A percentile compares a stretch with the other conserved stretches of the same genome.
These are phyloP conservation scores for Dispira simplex DNA, from an alignment of 192 early-diverging fungal species.

Conservation along the genomic window DNA sequence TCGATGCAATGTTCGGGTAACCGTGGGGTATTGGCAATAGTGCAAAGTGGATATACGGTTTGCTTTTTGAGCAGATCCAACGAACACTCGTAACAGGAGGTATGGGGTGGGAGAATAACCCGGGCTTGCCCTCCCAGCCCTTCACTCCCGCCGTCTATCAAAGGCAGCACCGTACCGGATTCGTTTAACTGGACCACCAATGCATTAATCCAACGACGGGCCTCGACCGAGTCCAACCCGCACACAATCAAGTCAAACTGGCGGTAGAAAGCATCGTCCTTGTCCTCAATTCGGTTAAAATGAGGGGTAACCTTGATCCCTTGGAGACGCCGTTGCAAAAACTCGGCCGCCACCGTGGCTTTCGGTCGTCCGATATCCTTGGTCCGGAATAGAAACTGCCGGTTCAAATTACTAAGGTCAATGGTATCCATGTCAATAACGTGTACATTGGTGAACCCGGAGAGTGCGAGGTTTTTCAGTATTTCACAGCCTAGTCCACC, in stretches of 20 bases:
- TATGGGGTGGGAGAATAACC: constrained; percentile 72
- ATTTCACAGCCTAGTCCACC: constrained; percentile 77
- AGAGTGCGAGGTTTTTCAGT: constrained; percentile 64
- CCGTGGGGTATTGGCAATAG: constrained; percentile 95
- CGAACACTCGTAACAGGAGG: constrained; percentile 93
- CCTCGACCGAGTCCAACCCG: constrained; percentile 90
- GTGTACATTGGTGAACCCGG: constrained; percentile 63
- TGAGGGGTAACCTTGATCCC: constrained; percentile 51
- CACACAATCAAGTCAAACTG: constrained; percentile 82
- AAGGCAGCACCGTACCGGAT: constrained; percentile 59
- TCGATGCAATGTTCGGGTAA: constrained; percentile 98
- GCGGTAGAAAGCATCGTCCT: constrained; percentile 82
- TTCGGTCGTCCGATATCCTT: constrained; percentile 64
- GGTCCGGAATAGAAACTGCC: constrained; percentile 69
- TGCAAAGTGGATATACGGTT: constrained; percentile 87
- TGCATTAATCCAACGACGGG: constrained; percentile 95
- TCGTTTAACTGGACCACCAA: constrained; percentile 63
- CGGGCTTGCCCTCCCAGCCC: constrained; percentile 88
- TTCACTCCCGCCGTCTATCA: constrained; percentile 95
- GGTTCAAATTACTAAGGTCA: constrained; percentile 68
- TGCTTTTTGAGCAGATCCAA: constrained; percentile 84
- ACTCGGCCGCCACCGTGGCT: constrained; percentile 60
- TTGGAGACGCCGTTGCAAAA: constrained; percentile 51
- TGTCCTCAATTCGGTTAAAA: constrained; percentile 91
- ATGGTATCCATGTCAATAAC: constrained; percentile 89